Evolutionary conservation across 2,329 filamentous ascomycete species (phyloP), one percentile per base, ranked within the genome.

Genomic region (Aspergillus fumigatus): DNA sequence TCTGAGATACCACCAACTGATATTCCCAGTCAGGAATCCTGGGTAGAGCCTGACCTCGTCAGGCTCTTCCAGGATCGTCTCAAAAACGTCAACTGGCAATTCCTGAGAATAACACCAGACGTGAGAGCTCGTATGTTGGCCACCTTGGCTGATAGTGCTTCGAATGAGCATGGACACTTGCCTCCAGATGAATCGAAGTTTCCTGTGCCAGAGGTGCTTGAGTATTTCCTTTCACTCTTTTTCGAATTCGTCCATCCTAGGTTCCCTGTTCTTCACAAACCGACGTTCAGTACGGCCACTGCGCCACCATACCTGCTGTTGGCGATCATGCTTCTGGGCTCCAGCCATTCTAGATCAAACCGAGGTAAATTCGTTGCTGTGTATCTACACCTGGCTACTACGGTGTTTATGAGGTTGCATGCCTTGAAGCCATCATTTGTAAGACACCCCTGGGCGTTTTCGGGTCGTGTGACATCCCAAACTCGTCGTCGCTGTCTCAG

Each of bases 251-350:
- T 58, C 14, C 52, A 58, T 25, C 23, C 32, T 19, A 55, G 56
- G 21, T 52, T 58, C 29, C 56, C 56, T 7, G 32, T 54, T 8
- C 55, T 58, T 23, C 56, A 58, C 19, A 48, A 14, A 41, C 41
- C 56, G 11, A 55, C 56, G n/a, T 58, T 58, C 48, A 27, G 32
- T 14, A 52, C 29, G 29, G 14, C 48, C 11, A 45, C 19, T 10
- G 29, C 56, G 11, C 49, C 56, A 14, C 52, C 56, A 7, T 58
- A 52, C 21, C 53, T 58, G n/a, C 29, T 58, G 9, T 29, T 58
- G n/a, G 47, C 53, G n/a, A 58, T 58, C 53, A 55, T 58, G 52
- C 21, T 58, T 27, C 38, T 58, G 26, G 56, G 56, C 6, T 58
- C 56, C 11, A 58, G 52, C 17, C 48, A 58, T 41, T 58, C 52